Conservation (phyloP, 148 eudicot species). For the Arbutus unedo region DNA sequence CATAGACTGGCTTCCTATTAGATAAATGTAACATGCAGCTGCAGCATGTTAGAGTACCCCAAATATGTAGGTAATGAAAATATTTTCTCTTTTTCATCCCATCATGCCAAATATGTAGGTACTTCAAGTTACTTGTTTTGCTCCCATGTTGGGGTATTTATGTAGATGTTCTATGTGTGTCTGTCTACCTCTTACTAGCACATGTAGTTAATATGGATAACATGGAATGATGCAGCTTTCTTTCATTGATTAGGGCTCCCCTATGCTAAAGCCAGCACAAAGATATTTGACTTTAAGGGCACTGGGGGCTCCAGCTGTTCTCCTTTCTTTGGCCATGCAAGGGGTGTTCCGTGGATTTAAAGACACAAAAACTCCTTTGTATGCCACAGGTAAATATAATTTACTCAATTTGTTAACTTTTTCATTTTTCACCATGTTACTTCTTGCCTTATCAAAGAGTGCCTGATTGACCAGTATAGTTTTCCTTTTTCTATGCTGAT, state of each 20-base stretch:
- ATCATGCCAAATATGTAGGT: neutral
- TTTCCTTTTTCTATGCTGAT: neutral
- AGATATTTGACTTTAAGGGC: constrained; percentile 73
- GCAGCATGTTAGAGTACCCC: neutral
- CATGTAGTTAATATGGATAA: neutral
- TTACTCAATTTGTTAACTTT: neutral
- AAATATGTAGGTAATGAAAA: too few species aligned
- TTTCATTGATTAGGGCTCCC: constrained; percentile 50
- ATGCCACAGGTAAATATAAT: constrained; percentile 67
- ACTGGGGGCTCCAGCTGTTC: constrained; percentile 93
- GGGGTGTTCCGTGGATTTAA: constrained; percentile 93
- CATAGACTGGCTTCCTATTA: neutral
- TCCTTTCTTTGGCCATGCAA: constrained; percentile 95
- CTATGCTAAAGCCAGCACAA: constrained; percentile 74
- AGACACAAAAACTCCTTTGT: constrained; percentile 93
- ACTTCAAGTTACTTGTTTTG: neutral
- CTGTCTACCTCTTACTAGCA: neutral
- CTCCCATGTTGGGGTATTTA: neutral
- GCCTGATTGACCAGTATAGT: neutral
- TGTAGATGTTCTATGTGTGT: neutral
- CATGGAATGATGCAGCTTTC: neutral
- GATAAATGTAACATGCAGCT: neutral
- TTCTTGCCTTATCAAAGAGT: neutral
- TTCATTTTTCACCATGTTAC: neutral
- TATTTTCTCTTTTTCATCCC: neutral